Base-by-base conservation (phyloP, 768 basidiomycete species). In the Neoboletus subvelutipes region DNA sequence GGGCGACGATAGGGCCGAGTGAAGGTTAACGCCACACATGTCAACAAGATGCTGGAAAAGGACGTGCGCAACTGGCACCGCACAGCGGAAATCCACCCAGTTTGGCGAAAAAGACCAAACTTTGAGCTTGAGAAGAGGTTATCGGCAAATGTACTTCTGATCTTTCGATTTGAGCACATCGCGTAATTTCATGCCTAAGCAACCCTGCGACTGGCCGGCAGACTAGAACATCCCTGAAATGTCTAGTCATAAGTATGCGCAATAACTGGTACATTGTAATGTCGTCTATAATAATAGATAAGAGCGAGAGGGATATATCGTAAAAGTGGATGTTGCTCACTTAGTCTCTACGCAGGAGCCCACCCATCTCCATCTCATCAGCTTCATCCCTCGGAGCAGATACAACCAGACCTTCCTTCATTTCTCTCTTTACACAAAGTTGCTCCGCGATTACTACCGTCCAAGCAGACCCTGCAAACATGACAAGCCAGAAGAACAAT, bases 401-500 rank as follows among this genome's bases (percentile, higher is more conserved):
- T 36, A 90, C 79, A 20, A 74, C 78, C 58, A 96, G 73, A 9
- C 93, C 94, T 68, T 95, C 92, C 20, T 76, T 75, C 92, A 97
- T 92, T 75, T 97, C 94, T 42, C 94, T 77, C 64, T 82, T 86
- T 28, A 96, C 90, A 68, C 96, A 95, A 28, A 97, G 77, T 65
- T 98, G 94, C 69, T 99, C 97, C 1, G 93, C 91, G 13, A 87
- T 71, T 52, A 94, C 78, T 59, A 98, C 83, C 57, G 86, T 90
- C 39, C 87, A 64, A n/a, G 83, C 76, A 8, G 92, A 80, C 43
- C 91, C 87, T 40, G 76, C 75, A n/a, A 82, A 72, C 68, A 95
- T 77, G 49, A 95, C 79, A 46, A 85, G 66, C 94, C 95, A 99
- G 78, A 91, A 98, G 79, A 96, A 98, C 36, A 92, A 69, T 1